Conservation (phyloP, 1,139 yeast genomes). For the Yamadazyma diddensiae region DNA sequence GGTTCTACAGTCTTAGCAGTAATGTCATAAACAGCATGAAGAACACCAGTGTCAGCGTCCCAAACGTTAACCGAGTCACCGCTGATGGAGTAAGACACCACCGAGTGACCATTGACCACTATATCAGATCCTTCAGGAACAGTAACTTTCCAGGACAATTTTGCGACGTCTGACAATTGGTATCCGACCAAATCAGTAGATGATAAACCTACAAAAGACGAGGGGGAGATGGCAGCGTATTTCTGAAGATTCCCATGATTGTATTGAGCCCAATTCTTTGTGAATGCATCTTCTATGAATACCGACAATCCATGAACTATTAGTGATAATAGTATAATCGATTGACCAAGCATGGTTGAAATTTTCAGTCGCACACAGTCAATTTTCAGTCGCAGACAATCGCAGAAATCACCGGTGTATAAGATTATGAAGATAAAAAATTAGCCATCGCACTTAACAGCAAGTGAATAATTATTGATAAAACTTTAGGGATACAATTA, state of each 20-base stretch:
- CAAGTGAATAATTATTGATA: too few species aligned
- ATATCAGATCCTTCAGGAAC: conserved; percentile 15
- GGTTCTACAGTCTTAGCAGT: conserved; percentile 4
- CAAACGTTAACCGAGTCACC: conserved; percentile 6
- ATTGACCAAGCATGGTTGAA: too few species aligned
- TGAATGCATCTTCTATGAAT: conserved; percentile 37
- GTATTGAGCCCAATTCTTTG: conserved; percentile 23
- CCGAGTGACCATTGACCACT: conserved; percentile 11
- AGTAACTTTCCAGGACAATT: conserved; percentile 16
- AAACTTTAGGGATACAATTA: too few species aligned
- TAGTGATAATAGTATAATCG: too few species aligned
- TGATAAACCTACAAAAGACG: conserved; percentile 26
- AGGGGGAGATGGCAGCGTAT: conserved; percentile 13
- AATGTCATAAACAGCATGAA: conserved; percentile 3
- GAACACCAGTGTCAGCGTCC: conserved; percentile 8
- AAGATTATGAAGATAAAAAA: too few species aligned
- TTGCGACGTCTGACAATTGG: conserved; percentile 3
- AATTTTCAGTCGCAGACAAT: too few species aligned
- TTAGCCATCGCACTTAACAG: too few species aligned
- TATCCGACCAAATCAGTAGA: conserved; percentile 19
- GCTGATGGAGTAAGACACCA: conserved; percentile 6
- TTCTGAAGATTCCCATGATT: conserved; percentile 11
- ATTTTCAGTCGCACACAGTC: too few species aligned
- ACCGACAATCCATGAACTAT: conserved; percentile 16
- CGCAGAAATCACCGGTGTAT: too few species aligned